Percentiles rank a stretch among this genome's conserved stretches.
These are phyloP conservation scores for Lobulomyces angularis DNA, from an alignment of 192 early-diverging fungal genomes.

Conservation along the genomic window DNA sequence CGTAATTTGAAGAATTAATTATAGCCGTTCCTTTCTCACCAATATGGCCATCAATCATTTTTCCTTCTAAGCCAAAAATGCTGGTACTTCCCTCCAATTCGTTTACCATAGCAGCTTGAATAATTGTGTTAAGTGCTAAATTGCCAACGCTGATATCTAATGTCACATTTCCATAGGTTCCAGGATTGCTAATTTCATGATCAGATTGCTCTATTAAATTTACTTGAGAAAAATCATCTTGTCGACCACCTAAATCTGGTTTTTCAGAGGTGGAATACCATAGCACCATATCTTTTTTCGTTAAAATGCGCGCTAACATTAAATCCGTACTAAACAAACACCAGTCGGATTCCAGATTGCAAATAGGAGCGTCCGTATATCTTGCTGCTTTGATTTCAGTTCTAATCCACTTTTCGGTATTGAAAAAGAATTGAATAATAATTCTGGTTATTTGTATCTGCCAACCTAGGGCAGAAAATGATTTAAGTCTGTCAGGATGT, in stretches of 20 bases:
- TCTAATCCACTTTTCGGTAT: slow-evolving; percentile 58
- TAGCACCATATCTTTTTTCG: slow-evolving; percentile 63
- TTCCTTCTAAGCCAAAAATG: slow-evolving; percentile 27
- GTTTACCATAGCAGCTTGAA: slow-evolving; percentile 63
- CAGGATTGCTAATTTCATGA: slow-evolving; percentile 64
- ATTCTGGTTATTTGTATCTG: slow-evolving; percentile 49
- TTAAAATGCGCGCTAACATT: slow-evolving; percentile 67
- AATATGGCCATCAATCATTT: slow-evolving; percentile 15
- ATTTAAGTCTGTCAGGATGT: slow-evolving; percentile 53
- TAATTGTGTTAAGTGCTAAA: slow-evolving; percentile 70
- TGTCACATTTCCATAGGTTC: slow-evolving; percentile 67
- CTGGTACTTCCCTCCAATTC: slow-evolving; percentile 55
- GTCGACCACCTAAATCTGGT: slow-evolving; percentile 80
- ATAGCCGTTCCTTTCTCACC: slow-evolving; percentile 31
- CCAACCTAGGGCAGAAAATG: slow-evolving; percentile 77
- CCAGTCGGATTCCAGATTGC: slow-evolving; percentile 76
- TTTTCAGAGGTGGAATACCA: slow-evolving; percentile 77
- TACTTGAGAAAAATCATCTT: slow-evolving; percentile 45
- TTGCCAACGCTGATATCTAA: slow-evolving; percentile 71
- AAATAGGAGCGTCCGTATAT: slow-evolving; percentile 77
- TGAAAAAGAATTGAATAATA: slow-evolving; percentile 69
- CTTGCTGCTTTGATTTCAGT: slow-evolving; percentile 61
- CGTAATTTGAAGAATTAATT: slow-evolving; percentile 14
- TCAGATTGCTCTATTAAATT: slow-evolving; percentile 39
- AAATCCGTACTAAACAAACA: slow-evolving; percentile 74